Evolutionary conservation across 2,329 filamentous ascomycete species (phyloP).

Genomic region (Endocalyx cinctus): DNA sequence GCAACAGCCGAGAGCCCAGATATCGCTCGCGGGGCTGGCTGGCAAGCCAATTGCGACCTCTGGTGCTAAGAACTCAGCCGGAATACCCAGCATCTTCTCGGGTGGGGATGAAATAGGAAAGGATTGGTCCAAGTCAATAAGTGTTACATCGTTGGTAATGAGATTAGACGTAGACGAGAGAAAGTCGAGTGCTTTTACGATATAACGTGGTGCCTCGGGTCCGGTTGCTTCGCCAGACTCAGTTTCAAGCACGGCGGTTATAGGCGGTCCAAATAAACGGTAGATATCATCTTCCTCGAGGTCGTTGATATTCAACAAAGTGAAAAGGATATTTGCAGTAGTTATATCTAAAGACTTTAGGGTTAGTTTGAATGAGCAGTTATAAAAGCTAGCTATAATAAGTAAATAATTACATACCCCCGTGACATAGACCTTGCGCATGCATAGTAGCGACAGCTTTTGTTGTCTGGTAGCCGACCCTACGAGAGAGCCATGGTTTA

Average conservation of each 20-base stretch:
- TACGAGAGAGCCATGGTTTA: conserved; percentile 9
- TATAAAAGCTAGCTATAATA: too few species aligned
- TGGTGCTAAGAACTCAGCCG: conserved; percentile 17
- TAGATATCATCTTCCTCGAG: too few species aligned
- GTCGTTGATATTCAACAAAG: too few species aligned
- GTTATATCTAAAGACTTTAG: too few species aligned
- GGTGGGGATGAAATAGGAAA: conserved; percentile 15
- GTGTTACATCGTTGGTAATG: conserved; percentile 10
- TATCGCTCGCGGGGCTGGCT: conserved; percentile 12
- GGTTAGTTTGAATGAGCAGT: too few species aligned
- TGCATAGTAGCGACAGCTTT: conserved; percentile 16
- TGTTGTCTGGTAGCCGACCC: conserved; percentile 8
- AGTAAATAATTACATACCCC: conserved; percentile 20
- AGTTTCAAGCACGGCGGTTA: conserved; percentile 8
- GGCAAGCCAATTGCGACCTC: conserved; percentile 14
- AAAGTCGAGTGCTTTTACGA: conserved; percentile 16
- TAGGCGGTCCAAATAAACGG: conserved; percentile 13
- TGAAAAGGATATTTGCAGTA: too few species aligned
- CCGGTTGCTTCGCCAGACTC: conserved; percentile 12
- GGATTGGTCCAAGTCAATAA: too few species aligned
- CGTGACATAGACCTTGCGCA: conserved; percentile 19
- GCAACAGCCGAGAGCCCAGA: too few species aligned
- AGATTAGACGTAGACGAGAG: conserved; percentile 9
- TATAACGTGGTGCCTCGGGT: conserved; percentile 17
- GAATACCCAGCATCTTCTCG: conserved; percentile 12